Base-by-base conservation (phyloP, 2,329 filamentous ascomycete species). In the Scopulariopsis brevicaulis region DNA sequence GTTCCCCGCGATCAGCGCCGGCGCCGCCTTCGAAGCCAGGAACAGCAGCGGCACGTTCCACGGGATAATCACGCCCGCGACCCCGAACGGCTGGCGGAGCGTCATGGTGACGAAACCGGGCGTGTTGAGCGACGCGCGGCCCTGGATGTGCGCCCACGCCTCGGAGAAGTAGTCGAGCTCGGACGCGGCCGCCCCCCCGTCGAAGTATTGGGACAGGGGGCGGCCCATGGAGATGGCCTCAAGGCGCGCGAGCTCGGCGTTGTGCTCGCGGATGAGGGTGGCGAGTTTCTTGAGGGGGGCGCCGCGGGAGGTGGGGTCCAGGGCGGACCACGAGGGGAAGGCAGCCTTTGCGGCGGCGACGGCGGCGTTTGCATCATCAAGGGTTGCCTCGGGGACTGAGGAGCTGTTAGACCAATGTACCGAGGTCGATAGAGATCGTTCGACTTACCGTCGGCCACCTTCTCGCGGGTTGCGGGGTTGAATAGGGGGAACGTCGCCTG, bases 1-100 rank as follows among this genome's bases (percentile, higher is more conserved):
- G 74, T 93, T 97, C 59, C 94, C 94, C n/a, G 91, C 92, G 20
- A 94, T 94, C 58, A 97, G 78, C 10, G 88, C 89, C 1, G 89
- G 83, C 1, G 81, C 85, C 55, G 85, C 78, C 70, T 88, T 88
- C 60, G 85, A 75, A 7, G 84, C 87, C 62, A 89, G 83, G 86
- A 90, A 90, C 55, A 86, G 86, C 2, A 85, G 83, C 14, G 87
- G 87, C 66, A 95, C 95, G 73, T 96, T 95, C 90, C 90, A 94
- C 58, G 90, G 90, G 11, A 89, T 91, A 62, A 95, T 90, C 55
- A 94, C 74, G 2, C 86, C 90, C 66, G 86, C 89, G 15, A 95
- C 90, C 57, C 90, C 90, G 18, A 96, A 83, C 0, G 90, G 90
- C 71, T 96, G 87, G 73, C 89, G 91, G n/a, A 50, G 46, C 20